Conservation (phyloP, 768 basidiomycete species). For the Dendrothele bispora region DNA sequence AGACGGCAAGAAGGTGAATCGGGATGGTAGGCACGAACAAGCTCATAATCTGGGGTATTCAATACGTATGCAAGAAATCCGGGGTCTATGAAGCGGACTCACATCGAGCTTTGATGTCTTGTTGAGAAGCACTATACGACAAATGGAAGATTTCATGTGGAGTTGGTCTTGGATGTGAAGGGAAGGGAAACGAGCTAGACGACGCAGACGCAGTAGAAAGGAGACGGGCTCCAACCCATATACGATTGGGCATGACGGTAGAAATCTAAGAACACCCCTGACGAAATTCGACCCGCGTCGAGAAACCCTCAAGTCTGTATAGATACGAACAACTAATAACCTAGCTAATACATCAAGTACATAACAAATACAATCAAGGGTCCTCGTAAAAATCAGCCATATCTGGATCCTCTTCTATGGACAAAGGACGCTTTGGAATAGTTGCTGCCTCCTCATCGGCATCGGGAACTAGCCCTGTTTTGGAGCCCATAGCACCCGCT, state of each 20-base stretch:
- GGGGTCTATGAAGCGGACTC: conserved; percentile 8
- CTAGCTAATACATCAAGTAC: too few species aligned
- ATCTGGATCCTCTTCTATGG: too few species aligned
- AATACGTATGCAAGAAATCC: background rate
- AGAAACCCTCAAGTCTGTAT: too few species aligned
- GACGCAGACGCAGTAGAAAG: too few species aligned
- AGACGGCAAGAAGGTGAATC: conserved; percentile 50
- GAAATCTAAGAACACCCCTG: too few species aligned
- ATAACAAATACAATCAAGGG: too few species aligned
- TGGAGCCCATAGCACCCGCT: conserved; percentile 11
- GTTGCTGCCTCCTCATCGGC: background rate
- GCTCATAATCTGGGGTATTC: conserved; percentile 67
- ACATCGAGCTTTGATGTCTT: conserved; percentile 39
- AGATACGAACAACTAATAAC: too few species aligned
- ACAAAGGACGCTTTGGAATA: too few species aligned
- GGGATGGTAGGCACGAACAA: conserved; percentile 72
- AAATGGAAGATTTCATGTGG: conserved; percentile 43
- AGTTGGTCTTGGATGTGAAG: conserved; percentile 28
- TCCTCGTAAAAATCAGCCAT: too few species aligned
- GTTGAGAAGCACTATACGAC: conserved; percentile 27
- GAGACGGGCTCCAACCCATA: too few species aligned
- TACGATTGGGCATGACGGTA: too few species aligned
- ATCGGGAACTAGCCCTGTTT: background rate
- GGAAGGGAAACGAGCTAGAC: conserved; percentile 15
- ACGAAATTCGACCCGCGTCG: too few species aligned